phyloP scores from a whole-genome alignment of 2,329 filamentous ascomycete genomes.

The Ceratocystis albifundus region DNA sequence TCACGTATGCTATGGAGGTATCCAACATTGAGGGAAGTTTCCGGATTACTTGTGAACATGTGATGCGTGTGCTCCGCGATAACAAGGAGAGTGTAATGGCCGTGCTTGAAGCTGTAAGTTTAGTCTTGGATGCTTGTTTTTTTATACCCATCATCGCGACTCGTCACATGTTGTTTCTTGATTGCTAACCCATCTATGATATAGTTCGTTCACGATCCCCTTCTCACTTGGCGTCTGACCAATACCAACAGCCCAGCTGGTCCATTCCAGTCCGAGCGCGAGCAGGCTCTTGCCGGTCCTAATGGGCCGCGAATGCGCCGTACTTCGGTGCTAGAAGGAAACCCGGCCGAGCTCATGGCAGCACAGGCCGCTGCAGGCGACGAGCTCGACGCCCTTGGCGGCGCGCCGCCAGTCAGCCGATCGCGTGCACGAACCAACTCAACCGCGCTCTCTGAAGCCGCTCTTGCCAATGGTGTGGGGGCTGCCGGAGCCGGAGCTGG shows the following conservation, averaged over 20 bases:
- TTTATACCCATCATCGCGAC: neutral
- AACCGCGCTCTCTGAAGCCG: constrained; percentile 33
- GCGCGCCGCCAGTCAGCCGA: constrained; percentile 39
- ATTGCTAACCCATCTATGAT: constrained; percentile 56
- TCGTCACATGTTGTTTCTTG: neutral
- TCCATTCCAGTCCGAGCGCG: constrained; percentile 52
- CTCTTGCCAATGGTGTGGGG: constrained; percentile 31
- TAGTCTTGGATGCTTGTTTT: neutral
- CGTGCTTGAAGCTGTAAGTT: constrained; percentile 85
- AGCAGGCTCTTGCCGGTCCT: constrained; percentile 40
- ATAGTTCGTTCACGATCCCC: constrained; percentile 97
- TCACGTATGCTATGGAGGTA: constrained; percentile 99
- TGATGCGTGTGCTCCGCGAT: constrained; percentile 90
- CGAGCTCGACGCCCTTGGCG: constrained; percentile 30
- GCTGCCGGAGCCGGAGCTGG: constrained; percentile 24
- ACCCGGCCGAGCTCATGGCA: constrained; percentile 48
- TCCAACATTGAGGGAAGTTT: constrained; percentile 99
- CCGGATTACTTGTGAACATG: constrained; percentile 93
- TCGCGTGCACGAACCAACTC: constrained; percentile 51
- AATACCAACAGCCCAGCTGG: constrained; percentile 51
- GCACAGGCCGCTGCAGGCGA: constrained; percentile 29
- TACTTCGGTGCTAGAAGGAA: constrained; percentile 55
- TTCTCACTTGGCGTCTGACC: constrained; percentile 89
- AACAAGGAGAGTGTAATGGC: constrained; percentile 99
- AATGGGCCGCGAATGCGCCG: constrained; percentile 46